Conservation (phyloP, 768 basidiomycete species). For the Leucogyrophana mollusca region DNA sequence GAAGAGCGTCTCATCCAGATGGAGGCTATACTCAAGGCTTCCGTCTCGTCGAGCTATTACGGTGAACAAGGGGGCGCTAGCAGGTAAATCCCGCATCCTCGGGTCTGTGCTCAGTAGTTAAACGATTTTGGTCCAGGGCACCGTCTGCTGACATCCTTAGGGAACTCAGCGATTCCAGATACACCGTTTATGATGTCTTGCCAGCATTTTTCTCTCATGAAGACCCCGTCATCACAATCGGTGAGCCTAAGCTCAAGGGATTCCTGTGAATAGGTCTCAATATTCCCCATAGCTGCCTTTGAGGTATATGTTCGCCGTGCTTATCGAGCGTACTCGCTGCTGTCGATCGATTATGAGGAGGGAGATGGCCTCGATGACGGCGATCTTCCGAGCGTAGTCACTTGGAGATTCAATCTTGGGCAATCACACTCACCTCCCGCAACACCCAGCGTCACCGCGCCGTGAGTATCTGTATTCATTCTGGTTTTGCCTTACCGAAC, state of each 20-base stretch:
- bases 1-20: conserved; percentile 93
- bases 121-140: conserved; percentile 42
- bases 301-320: conserved; percentile 96
- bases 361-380: conserved; percentile 84
- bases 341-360: conserved; percentile 94
- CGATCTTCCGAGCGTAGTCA: conserved; percentile 75
- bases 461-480: conserved; percentile 16
- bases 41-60: conserved; percentile 85
- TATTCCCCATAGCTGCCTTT: conserved; percentile 66
- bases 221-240: conserved; percentile 82
- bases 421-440: conserved; percentile 84
- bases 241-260: conserved; percentile 39
- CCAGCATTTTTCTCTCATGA: conserved; percentile 91
- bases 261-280: neutral
- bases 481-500: conserved; percentile 6
- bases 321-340: conserved; percentile 88
- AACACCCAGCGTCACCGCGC: conserved; percentile 62
- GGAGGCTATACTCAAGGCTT: conserved; percentile 88
- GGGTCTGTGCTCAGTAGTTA: conserved; percentile 3
- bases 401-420: conserved; percentile 95
- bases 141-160: conserved; percentile 86
- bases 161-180: conserved; percentile 94
- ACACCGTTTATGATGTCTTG: conserved; percentile 96
- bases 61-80: conserved; percentile 73
- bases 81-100: conserved; percentile 41